These are phyloP conservation scores for Macrophomina tecta DNA, from an alignment of 2,329 filamentous ascomycete species.

Conservation along the genomic window DNA sequence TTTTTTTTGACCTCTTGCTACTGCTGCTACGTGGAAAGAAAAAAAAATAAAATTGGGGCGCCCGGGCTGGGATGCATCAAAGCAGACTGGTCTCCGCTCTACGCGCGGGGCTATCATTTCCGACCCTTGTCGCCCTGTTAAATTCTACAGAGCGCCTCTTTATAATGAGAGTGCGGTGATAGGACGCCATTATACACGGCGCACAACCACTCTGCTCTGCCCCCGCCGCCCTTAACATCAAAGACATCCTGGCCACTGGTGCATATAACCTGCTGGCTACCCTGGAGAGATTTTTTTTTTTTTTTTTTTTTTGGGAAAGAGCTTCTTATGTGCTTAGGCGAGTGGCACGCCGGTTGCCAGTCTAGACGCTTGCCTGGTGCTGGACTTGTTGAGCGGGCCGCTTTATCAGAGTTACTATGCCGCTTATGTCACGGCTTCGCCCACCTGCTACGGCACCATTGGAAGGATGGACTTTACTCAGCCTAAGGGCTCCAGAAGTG, in stretches of 20 bases:
- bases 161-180: slow-evolving; percentile 3
- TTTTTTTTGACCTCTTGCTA: background rate
- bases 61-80: slow-evolving; percentile 15
- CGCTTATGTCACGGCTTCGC: background rate
- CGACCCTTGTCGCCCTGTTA: slow-evolving; percentile 22
- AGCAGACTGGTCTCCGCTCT: slow-evolving; percentile 25
- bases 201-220: background rate
- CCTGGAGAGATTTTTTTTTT: background rate
- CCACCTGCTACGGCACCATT: background rate
- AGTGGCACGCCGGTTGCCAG: background rate
- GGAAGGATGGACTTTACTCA: no score
- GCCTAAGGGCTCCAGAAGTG: no score
- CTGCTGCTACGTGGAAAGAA: background rate
- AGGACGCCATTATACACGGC: slow-evolving; percentile 22
- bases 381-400: background rate
- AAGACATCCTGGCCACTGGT: background rate
- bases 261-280: slow-evolving; percentile 1
- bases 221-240: background rate
- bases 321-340: background rate
- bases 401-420: slow-evolving; percentile 5
- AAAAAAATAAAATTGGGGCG: slow-evolving; percentile 21
- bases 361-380: background rate
- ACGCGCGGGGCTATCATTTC: slow-evolving; percentile 25
- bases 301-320: background rate
- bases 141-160: slow-evolving; percentile 13